phyloP scores from a whole-genome alignment of 805 yeast genomes.

The Geotrichum ghanense region DNA sequence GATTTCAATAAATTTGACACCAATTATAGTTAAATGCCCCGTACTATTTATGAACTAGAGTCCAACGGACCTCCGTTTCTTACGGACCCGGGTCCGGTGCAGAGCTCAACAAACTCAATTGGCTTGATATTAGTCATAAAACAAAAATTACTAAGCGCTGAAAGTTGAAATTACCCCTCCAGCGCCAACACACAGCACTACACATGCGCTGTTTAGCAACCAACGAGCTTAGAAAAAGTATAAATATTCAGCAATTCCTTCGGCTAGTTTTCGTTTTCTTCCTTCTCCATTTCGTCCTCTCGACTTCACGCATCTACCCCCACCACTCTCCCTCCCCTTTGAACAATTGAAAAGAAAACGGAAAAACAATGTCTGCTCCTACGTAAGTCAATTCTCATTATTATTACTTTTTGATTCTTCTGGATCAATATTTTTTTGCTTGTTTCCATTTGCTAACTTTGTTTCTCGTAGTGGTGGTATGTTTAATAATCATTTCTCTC shows the following conservation, averaged over 20 bases:
- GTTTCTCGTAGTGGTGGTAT: not conserved
- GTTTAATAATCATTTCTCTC: not conserved
- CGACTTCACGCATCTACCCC: not conserved
- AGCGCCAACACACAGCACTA: too few relatives aligned
- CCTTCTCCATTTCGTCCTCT: not conserved
- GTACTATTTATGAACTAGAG: too few relatives aligned
- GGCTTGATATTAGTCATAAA: not conserved
- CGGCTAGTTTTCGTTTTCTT: not conserved
- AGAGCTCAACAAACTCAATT: not conserved
- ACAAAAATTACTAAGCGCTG: not conserved
- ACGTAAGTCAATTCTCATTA: conserved; percentile 3
- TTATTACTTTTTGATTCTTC: not conserved
- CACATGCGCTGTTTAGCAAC: not conserved
- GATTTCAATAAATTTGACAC: too few relatives aligned
- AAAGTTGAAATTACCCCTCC: not conserved
- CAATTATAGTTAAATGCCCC: too few relatives aligned
- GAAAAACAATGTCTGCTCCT: conserved; percentile 7
- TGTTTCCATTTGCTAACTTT: not conserved
- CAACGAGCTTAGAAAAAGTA: not conserved
- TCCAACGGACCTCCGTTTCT: not conserved
- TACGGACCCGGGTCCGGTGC: not conserved
- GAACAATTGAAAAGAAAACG: not conserved
- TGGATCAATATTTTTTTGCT: not conserved
- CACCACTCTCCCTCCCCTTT: not conserved
- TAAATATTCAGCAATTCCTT: not conserved